These are phyloP conservation scores for Raphanus sativus DNA, from an alignment of 345 rosid genomes.

Conservation along the genomic window DNA sequence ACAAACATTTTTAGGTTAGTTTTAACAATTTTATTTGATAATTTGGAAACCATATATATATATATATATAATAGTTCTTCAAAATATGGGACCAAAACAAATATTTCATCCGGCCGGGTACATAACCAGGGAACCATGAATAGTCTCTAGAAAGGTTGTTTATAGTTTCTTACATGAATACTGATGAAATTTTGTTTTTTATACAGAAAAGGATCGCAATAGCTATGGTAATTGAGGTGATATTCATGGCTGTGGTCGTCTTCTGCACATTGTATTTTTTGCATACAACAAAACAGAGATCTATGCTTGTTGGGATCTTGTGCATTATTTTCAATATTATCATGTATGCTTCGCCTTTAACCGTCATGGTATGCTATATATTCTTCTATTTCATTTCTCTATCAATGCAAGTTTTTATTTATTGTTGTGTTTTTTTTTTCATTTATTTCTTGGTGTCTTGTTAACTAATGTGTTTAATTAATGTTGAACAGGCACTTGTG, in stretches of 20 bases:
- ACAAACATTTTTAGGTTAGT: neutral
- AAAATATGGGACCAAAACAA: neutral
- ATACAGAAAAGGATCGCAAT: slow-evolving; percentile 32
- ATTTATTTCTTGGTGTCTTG: slow-evolving; percentile 6
- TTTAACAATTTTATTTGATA: neutral
- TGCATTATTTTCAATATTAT: slow-evolving; percentile 39
- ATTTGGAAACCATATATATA: neutral
- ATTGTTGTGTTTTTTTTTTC: neutral
- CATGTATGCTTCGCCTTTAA: slow-evolving; percentile 71
- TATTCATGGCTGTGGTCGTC: slow-evolving; percentile 49
- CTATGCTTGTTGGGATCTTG: slow-evolving; percentile 48
- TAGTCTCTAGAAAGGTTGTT: neutral
- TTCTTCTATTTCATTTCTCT: neutral
- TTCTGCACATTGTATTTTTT: slow-evolving; percentile 40
- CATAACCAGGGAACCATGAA: neutral
- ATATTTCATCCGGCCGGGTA: neutral
- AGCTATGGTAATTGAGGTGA: slow-evolving; percentile 44
- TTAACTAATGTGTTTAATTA: slow-evolving; percentile 14
- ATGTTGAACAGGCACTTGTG: slow-evolving; percentile 52
- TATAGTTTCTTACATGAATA: neutral
- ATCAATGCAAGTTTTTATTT: neutral
- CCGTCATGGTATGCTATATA: slow-evolving; percentile 53
- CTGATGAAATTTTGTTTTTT: neutral
- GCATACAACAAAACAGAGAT: slow-evolving; percentile 47
- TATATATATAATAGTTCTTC: neutral